Evolutionary conservation across 2,329 filamentous ascomycete species (phyloP).

Genomic region (Zymoseptoria tritici): DNA sequence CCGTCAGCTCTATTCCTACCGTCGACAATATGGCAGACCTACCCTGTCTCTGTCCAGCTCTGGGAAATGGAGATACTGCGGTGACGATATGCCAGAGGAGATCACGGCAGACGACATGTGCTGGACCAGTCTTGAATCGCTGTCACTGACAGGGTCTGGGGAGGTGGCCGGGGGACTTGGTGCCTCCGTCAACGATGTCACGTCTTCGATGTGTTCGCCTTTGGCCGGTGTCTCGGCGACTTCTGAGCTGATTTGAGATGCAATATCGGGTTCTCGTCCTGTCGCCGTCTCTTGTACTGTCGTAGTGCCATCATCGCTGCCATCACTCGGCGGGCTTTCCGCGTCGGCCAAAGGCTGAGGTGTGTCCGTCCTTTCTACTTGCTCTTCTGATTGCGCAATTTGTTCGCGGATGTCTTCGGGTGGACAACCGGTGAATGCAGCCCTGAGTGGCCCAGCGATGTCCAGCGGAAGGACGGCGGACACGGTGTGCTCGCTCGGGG

Average conservation of each 20-base stretch:
- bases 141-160: constrained; percentile 23
- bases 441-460: constrained; percentile 1
- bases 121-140: constrained; percentile 22
- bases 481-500: constrained; percentile 15
- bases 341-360: constrained; percentile 1
- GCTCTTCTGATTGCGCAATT: constrained; percentile 22
- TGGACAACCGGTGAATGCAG: constrained; percentile 36
- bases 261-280: constrained; percentile 17
- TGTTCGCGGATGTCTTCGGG: constrained; percentile 23
- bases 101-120: constrained; percentile 23
- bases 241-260: constrained; percentile 18
- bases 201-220: constrained; percentile 36
- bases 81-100: constrained; percentile 16
- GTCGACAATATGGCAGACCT: neutral
- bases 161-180: constrained; percentile 20
- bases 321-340: neutral
- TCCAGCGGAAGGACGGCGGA: constrained; percentile 1
- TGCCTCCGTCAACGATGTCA: constrained; percentile 22
- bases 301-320: neutral
- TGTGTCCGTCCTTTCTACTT: constrained; percentile 19
- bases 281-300: neutral
- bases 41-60: constrained; percentile 21
- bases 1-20: neutral
- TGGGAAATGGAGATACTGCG: constrained; percentile 24
- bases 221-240: constrained; percentile 28